These are phyloP conservation scores for Pedinophyceae sp. DNA, from an alignment of 139 green algal species.

Conservation along the genomic window DNA sequence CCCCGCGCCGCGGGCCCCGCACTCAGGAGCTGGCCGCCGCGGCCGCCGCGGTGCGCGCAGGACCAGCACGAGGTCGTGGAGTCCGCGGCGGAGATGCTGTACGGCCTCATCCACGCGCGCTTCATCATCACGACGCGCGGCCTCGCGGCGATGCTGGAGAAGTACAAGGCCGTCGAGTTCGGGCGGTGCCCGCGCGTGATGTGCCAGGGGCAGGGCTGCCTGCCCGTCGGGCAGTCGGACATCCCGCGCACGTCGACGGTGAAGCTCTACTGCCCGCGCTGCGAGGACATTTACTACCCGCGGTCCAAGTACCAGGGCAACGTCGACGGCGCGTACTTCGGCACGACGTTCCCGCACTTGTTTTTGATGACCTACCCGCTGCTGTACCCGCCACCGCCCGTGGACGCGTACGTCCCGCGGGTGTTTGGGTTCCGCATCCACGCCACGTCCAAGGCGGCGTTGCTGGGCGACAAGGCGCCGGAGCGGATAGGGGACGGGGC, in stretches of 20 bases:
- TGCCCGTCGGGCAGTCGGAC: slow-evolving; percentile 78
- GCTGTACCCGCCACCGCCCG: slow-evolving; percentile 38
- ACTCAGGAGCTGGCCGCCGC: no score
- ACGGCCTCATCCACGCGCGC: slow-evolving; percentile 90
- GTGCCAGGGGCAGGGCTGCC: slow-evolving; percentile 77
- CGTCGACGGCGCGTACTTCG: slow-evolving; percentile 86
- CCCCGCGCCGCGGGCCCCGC: no score
- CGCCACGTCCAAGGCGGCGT: no score
- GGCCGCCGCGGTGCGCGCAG: no score
- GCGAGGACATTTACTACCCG: slow-evolving; percentile 86
- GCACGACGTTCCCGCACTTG: slow-evolving; percentile 89
- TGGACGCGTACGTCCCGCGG: slow-evolving; percentile 52
- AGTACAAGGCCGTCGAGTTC: slow-evolving; percentile 83
- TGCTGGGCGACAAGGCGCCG: no score
- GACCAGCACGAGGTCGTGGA: slow-evolving; percentile 83
- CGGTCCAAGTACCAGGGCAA: slow-evolving; percentile 54
- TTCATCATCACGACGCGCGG: slow-evolving; percentile 79
- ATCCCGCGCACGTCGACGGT: slow-evolving; percentile 47
- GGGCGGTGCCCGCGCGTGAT: slow-evolving; percentile 75
- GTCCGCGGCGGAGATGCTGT: slow-evolving; percentile 85
- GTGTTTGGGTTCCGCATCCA: slow-evolving; percentile 95
- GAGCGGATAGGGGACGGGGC: no score
- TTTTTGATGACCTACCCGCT: slow-evolving; percentile 84
- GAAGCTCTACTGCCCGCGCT: slow-evolving; percentile 82
- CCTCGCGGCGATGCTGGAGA: slow-evolving; percentile 67